Conservation (phyloP, 2,329 filamentous ascomycete genomes). For the Talaromyces sp. region DNA sequence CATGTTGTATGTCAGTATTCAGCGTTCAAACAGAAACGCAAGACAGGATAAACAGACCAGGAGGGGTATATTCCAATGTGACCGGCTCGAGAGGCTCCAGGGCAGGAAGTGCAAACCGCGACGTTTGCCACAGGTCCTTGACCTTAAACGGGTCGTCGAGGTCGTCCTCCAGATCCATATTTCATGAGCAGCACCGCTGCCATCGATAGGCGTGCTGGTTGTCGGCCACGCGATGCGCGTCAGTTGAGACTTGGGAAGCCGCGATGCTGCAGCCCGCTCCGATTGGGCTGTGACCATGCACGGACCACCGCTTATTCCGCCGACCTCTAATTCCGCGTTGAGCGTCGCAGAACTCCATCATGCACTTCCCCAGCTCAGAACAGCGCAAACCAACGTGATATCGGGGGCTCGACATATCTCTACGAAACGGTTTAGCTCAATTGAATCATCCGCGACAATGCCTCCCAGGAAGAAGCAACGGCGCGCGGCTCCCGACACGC, state of each 20-base stretch:
- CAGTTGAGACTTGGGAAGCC: neutral
- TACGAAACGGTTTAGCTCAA: neutral
- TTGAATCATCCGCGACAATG: slow-evolving; percentile 19
- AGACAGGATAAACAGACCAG: slow-evolving; percentile 4
- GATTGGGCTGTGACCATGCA: slow-evolving; percentile 12
- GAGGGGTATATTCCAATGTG: slow-evolving; percentile 23
- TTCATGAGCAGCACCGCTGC: neutral
- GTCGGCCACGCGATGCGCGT: slow-evolving; percentile 1
- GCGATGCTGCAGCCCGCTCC: slow-evolving; percentile 12
- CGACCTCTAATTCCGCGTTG: neutral
- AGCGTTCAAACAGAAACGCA: neutral
- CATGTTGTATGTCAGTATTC: neutral
- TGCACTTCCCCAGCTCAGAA: neutral
- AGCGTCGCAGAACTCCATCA: neutral
- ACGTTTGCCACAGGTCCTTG: slow-evolving; percentile 32
- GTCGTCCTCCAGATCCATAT: slow-evolving; percentile 15
- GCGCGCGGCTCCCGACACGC: slow-evolving; percentile 26
- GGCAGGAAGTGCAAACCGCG: slow-evolving; percentile 31
- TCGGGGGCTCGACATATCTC: neutral
- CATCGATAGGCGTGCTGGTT: neutral
- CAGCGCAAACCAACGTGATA: neutral
- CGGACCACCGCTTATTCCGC: slow-evolving; percentile 25
- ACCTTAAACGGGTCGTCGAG: slow-evolving; percentile 30
- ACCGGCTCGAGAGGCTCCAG: slow-evolving; percentile 32
- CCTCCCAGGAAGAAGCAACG: slow-evolving; percentile 60